Base-by-base conservation (phyloP, 129 eudicot genomes). In the Oenanthe sinensis region DNA sequence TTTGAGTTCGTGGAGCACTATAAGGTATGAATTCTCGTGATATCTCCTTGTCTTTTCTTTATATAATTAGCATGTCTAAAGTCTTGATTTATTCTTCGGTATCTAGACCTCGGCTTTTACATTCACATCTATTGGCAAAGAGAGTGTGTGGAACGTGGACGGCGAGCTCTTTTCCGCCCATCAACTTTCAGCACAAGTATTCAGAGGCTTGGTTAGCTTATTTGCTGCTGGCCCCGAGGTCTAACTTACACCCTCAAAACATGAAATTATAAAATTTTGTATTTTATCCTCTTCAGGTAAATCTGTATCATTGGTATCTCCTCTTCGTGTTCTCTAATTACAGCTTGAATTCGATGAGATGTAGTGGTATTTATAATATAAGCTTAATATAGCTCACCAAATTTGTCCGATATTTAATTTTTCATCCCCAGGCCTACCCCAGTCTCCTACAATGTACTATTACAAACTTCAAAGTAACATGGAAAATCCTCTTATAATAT, bases 121-220 rank as follows among this genome's bases (percentile, higher is more conserved):
- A 28, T 96, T 96, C 85, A 96, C 88, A 33, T 92, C 97, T 75
- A 77, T 79, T 0, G 99, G 99, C 39, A 87, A 86, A 84, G 91
- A 92, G 85, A 89, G 97, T 36, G 86, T 86, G 60, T 96, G 99
- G 99, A 96, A 96, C 71, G 90, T 96, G 81, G 99, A 96, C 30
- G 99, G 99, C 19, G 99, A 96, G 89, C 78, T 92, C 46, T 87
- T 96, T 79, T 81, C 62, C 65, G 99, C 97, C n/a, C 97, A 90
- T 72, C 84, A 92, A 84, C 92, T 96, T 75, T 96, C 99, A 0
- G 99, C 93, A 17, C 99, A 96, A 88, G 99, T 96, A 69, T 90
- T 92, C 74, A 92, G 97, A 19, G 97, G 99, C 36, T 95, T 96
- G 49, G 76, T 96, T 76, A 87, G 83, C 85, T 81, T 96, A 87